Percentiles rank a stretch among this genome's conserved stretches.
Evolutionary conservation across 2,329 filamentous ascomycete genomes (phyloP).

Genomic region (Pestalotiopsis sp.): DNA sequence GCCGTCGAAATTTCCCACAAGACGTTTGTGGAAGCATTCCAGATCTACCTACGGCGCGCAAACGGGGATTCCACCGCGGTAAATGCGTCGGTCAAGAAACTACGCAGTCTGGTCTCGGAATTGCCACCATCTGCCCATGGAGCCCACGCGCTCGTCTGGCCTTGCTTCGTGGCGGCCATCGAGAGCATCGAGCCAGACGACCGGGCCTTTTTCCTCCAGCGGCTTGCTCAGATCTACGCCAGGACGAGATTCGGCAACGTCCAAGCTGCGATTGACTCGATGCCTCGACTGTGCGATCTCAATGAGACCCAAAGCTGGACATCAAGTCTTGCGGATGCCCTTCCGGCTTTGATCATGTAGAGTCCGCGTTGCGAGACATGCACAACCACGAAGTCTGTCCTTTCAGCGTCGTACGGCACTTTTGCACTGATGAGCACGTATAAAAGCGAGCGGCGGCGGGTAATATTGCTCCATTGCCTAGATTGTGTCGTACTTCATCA

Average conservation of each 20-base stretch:
- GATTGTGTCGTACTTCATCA: too few relatives aligned
- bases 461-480: too few relatives aligned
- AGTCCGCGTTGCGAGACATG: background rate
- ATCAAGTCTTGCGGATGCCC: background rate
- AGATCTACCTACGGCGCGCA: slow-evolving; percentile 1
- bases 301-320: slow-evolving; percentile 11
- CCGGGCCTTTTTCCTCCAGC: slow-evolving; percentile 32
- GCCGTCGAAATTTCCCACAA: background rate
- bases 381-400: background rate
- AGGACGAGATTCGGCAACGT: slow-evolving; percentile 39
- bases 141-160: slow-evolving; percentile 39
- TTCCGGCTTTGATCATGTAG: background rate
- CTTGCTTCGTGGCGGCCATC: slow-evolving; percentile 39
- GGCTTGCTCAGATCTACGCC: slow-evolving; percentile 29
- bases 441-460: too few relatives aligned
- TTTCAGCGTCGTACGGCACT: too few relatives aligned
- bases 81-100: slow-evolving; percentile 24
- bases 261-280: slow-evolving; percentile 31
- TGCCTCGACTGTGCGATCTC: slow-evolving; percentile 35
- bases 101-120: slow-evolving; percentile 29
- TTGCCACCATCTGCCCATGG: slow-evolving; percentile 30
- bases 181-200: slow-evolving; percentile 36
- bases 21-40: slow-evolving; percentile 5
- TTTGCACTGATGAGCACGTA: background rate
- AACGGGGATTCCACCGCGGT: slow-evolving; percentile 11